Percentiles rank a stretch among this genome's conserved stretches.
These are phyloP conservation scores for Botrytis galanthina DNA, from an alignment of 2,329 filamentous ascomycete genomes.

Conservation along the genomic window DNA sequence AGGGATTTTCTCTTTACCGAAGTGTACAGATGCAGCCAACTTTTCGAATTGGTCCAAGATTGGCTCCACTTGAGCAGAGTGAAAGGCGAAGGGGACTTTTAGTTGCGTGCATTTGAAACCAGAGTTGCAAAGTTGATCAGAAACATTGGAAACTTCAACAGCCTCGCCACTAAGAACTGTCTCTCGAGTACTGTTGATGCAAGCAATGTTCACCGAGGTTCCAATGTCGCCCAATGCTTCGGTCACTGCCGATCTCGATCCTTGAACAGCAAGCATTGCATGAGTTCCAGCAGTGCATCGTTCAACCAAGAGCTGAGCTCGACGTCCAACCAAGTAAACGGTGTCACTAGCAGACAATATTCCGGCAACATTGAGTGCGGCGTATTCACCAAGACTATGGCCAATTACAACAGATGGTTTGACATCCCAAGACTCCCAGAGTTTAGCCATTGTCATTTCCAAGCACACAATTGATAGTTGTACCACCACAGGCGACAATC, in stretches of 20 bases:
- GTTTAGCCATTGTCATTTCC: slow-evolving; percentile 18
- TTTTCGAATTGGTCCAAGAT: slow-evolving; percentile 59
- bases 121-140: slow-evolving; percentile 47
- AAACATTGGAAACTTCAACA: slow-evolving; percentile 36
- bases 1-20: slow-evolving; percentile 54
- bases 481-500: slow-evolving; percentile 16
- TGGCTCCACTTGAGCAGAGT: slow-evolving; percentile 62
- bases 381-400: slow-evolving; percentile 46
- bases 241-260: slow-evolving; percentile 42
- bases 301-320: slow-evolving; percentile 62
- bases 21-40: slow-evolving; percentile 50
- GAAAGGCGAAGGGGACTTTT: slow-evolving; percentile 63
- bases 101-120: slow-evolving; percentile 51
- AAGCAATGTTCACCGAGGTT: slow-evolving; percentile 16
- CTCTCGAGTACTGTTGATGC: slow-evolving; percentile 20
- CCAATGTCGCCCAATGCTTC: slow-evolving; percentile 27
- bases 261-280: slow-evolving; percentile 59
- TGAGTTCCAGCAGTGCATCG: slow-evolving; percentile 67
- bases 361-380: slow-evolving; percentile 66
- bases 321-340: slow-evolving; percentile 66
- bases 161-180: slow-evolving; percentile 44
- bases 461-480: slow-evolving; percentile 20
- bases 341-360: slow-evolving; percentile 68
- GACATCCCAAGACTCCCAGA: slow-evolving; percentile 21
- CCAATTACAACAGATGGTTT: slow-evolving; percentile 49